Conservation (phyloP, 441 rosid genomes). For the Arabidopsis lyrata region DNA sequence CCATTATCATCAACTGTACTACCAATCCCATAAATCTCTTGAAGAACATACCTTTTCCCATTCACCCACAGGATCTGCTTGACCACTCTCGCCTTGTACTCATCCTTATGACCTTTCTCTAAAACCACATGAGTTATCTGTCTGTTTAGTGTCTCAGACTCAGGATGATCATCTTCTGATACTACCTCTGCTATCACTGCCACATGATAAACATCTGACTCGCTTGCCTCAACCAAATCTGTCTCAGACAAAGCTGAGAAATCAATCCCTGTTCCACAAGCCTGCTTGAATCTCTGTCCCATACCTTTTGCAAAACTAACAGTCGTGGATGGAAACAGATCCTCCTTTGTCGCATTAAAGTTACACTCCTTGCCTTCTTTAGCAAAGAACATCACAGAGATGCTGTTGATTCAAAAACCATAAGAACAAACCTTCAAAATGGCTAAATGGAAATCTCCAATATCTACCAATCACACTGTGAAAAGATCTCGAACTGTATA, state of each 20-base stretch:
- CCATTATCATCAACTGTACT: slow-evolving; percentile 58
- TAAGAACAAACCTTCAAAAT: background rate
- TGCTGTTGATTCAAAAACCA: slow-evolving; percentile 50
- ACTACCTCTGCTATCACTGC: slow-evolving; percentile 79
- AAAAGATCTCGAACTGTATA: too few species aligned
- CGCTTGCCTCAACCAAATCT: slow-evolving; percentile 56
- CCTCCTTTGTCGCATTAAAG: slow-evolving; percentile 61
- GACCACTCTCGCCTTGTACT: slow-evolving; percentile 61
- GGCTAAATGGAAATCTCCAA: background rate
- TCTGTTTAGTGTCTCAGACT: slow-evolving; percentile 51
- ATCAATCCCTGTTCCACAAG: slow-evolving; percentile 83
- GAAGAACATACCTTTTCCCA: slow-evolving; percentile 71
- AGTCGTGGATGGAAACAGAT: slow-evolving; percentile 56
- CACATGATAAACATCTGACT: slow-evolving; percentile 65
- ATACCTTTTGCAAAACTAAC: slow-evolving; percentile 65
- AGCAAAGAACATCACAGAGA: slow-evolving; percentile 80
- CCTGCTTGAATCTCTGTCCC: slow-evolving; percentile 81
- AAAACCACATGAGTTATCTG: slow-evolving; percentile 76
- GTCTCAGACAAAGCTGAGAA: slow-evolving; percentile 62
- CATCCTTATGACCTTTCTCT: slow-evolving; percentile 69
- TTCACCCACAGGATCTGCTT: slow-evolving; percentile 85
- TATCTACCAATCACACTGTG: background rate
- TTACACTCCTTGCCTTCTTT: slow-evolving; percentile 72
- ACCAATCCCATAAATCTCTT: slow-evolving; percentile 88
- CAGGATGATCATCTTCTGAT: slow-evolving; percentile 50